Base-by-base conservation (phyloP, 768 basidiomycete genomes). In the Lactifluus volemus region DNA sequence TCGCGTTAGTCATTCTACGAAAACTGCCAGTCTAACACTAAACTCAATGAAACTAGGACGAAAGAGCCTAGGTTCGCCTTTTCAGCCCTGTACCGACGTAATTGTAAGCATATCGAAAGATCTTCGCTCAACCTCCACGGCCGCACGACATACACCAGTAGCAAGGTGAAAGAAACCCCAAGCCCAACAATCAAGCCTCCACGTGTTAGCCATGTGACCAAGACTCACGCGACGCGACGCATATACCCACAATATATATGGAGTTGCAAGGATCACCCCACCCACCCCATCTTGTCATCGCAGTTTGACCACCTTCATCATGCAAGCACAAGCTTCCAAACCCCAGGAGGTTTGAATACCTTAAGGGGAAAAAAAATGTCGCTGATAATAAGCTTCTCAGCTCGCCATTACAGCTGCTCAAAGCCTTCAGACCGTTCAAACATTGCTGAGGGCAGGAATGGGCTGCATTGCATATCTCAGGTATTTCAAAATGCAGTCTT, bases 401-500 rank as follows among this genome's bases (percentile, higher is more conserved):
- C 65, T 72, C 11, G 58, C 65, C 4, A 56, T 73, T 30, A 73
- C 74, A 4, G 69, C 68, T 14, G 75, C 84, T 68, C 85, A 88
- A 63, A 90, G 88, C 67, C 73, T 89, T 55, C 79, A 80, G 45
- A 83, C 84, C 19, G 81, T 91, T 11, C 81, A 90, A 67, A 89
- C 87, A 11, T 75, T 92, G 47, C 74, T 92, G 6, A 79, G 78
- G 61, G 87, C 89, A 9, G 85, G 87, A 10, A 71, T 92, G 48
- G 87, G 87, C 0, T 87, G 87, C 57, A 88, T 92, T 57, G 82
- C 88, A 15, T 92, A 85, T 70, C 73, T 92, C 60, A 82, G 89
- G 89, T 84, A 65, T 17, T 38, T 14, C 21, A 53, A 53, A 51
- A 15, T 55, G 62, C 25, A 61, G 53, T 68, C 21, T 63, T 51